These are phyloP conservation scores for Penicillium sp. DNA, from an alignment of 2,329 filamentous ascomycete species.

Conservation along the genomic window DNA sequence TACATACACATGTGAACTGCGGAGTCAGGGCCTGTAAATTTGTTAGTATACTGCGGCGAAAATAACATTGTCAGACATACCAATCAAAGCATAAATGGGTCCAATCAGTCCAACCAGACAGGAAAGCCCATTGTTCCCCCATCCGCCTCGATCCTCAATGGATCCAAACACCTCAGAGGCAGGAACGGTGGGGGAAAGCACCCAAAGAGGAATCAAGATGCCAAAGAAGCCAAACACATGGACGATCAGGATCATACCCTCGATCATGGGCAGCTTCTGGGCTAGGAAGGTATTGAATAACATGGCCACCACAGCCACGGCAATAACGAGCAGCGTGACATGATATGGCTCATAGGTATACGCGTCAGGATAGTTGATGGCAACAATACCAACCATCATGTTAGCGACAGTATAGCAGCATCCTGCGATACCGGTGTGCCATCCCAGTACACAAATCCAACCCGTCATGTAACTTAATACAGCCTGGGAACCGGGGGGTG, in stretches of 20 bases:
- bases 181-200: not conserved
- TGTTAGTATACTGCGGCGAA: not conserved
- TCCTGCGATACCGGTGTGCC: slow-evolving; percentile 29
- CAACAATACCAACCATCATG: slow-evolving; percentile 35
- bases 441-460: slow-evolving; percentile 33
- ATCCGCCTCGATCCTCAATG: not conserved
- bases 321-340: slow-evolving; percentile 9
- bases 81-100: not conserved
- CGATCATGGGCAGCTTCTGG: slow-evolving; percentile 30
- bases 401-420: slow-evolving; percentile 31
- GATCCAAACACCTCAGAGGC: not conserved
- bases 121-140: not conserved
- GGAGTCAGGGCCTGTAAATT: not conserved
- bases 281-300: slow-evolving; percentile 30
- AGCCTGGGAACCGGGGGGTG: slow-evolving; percentile 33
- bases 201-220: slow-evolving; percentile 34
- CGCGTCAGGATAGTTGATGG: slow-evolving; percentile 22
- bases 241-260: slow-evolving; percentile 31
- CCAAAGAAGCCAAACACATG: slow-evolving; percentile 35
- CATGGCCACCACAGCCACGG: slow-evolving; percentile 24
- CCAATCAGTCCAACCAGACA: not conserved
- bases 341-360: slow-evolving; percentile 2
- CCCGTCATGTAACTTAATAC: slow-evolving; percentile 34
- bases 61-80: not conserved
- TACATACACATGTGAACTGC: slow-evolving; percentile 14